Evolutionary conservation across 2,329 filamentous ascomycete genomes (phyloP), one percentile per base, ranked within the genome.

Genomic region (Geosmithia morbida): DNA sequence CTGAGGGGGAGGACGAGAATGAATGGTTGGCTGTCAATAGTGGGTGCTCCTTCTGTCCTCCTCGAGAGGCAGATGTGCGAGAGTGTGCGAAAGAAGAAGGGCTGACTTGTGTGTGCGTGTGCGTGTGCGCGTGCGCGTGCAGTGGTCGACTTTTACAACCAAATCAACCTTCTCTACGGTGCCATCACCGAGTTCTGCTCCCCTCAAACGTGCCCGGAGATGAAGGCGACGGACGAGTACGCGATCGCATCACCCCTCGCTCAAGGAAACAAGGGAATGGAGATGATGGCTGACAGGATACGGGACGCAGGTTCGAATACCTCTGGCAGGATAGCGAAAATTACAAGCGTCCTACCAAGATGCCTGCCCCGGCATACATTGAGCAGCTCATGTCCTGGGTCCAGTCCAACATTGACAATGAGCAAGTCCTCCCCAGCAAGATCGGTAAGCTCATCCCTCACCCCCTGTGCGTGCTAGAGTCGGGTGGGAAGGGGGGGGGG

Each of bases 101-200:
- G n/a, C 46, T 39, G 41, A 47, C 14, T 33, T 20, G 37, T 33
- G 14, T n/a, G n/a, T n/a, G n/a, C n/a, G n/a, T n/a, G n/a, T n/a
- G n/a, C n/a, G n/a, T n/a, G n/a, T n/a, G n/a, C n/a, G n/a, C n/a
- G n/a, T n/a, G n/a, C n/a, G n/a, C n/a, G 8, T 20, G 20, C 55
- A 95, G 89, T 98, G 71, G 92, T 98, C 70, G 92, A 98, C 68
- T 98, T 98, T 68, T 98, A 98, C 79, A 98, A 98, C 71, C 92
- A 98, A 68, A 94, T 98, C 72, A 98, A 98, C 68, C 77, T 98
- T 37, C 82, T 98, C 50, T 98, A 98, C 64, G 94, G 94, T 50
- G 92, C 92, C 54, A 98, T 98, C 62, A 98, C 92, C 50, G 92
- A 98, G 63, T 98, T 98, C 68, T 98, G 92, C 73, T 97, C 92